Percentiles rank a stretch among this genome's conserved stretches.
Evolutionary conservation across 345 rosid species (phyloP).

Genomic region (Melaleuca alternifolia): DNA sequence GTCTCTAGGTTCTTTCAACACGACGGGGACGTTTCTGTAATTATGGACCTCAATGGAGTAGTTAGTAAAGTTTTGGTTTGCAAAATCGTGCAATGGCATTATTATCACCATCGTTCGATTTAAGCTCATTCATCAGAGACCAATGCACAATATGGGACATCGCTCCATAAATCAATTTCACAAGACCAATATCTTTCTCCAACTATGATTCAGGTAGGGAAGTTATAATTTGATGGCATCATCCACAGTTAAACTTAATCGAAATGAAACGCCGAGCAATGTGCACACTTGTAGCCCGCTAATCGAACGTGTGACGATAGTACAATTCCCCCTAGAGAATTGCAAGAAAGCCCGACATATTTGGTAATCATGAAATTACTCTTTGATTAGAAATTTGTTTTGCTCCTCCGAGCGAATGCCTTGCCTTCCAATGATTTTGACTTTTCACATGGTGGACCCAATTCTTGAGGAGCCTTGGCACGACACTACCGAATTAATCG

Average conservation of each 20-base stretch:
- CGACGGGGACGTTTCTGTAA: not conserved
- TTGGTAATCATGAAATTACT: not conserved
- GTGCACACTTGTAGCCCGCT: not conserved
- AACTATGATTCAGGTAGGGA: not conserved
- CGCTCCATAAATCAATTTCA: not conserved
- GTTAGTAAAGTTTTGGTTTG: not conserved
- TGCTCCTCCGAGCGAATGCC: not conserved
- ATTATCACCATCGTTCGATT: not conserved
- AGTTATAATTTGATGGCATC: not conserved
- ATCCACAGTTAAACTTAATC: not conserved
- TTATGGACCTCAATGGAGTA: not conserved
- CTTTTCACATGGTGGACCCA: not conserved
- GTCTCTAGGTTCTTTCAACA: not conserved
- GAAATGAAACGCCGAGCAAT: rapidly evolving
- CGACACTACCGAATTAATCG: not conserved
- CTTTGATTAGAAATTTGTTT: not conserved
- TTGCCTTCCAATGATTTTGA: not conserved
- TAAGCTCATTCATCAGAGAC: not conserved
- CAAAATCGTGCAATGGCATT: not conserved
- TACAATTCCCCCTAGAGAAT: not conserved
- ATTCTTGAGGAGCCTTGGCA: not conserved
- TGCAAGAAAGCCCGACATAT: not conserved
- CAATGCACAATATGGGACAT: not conserved
- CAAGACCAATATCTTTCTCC: not conserved
- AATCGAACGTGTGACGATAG: not conserved